phyloP scores from a whole-genome alignment of 139 green algal species.

The Coelastrella sp. region DNA sequence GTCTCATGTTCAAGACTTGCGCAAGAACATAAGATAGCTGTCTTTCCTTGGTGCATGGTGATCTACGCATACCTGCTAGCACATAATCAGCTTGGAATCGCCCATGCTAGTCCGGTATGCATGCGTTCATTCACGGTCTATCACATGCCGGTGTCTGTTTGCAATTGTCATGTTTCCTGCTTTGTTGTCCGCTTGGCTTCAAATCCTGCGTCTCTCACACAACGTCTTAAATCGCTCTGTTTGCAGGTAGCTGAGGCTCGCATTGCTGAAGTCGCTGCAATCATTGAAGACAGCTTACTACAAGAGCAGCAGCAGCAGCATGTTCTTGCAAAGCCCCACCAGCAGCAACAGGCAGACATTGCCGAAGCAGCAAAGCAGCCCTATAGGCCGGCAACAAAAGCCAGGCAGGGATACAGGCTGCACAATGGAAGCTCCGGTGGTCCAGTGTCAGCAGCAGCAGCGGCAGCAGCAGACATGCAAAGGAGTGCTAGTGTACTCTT shows the following conservation, averaged over 20 bases:
- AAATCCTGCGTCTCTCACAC: no score
- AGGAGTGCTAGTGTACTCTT: neutral
- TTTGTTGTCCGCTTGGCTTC: no score
- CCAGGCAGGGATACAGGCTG: neutral
- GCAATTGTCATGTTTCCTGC: no score
- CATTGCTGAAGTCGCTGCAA: neutral
- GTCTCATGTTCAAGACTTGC: no score
- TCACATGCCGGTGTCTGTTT: no score
- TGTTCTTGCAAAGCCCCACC: neutral
- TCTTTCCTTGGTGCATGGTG: no score
- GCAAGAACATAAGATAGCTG: no score
- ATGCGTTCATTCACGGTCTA: no score
- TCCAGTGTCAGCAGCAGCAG: neutral
- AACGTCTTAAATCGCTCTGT: neutral
- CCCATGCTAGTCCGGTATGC: no score
- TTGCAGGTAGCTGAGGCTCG: slow-evolving; percentile 8
- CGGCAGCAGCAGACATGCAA: neutral
- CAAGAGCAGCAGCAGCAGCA: neutral
- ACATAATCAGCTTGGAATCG: no score
- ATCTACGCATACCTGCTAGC: no score
- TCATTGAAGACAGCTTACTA: neutral
- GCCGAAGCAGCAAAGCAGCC: neutral
- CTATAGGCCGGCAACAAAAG: neutral
- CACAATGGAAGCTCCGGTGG: neutral
- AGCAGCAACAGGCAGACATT: neutral